Conservation (phyloP, 2,329 filamentous ascomycete species). For the Diplocarpon mali region DNA sequence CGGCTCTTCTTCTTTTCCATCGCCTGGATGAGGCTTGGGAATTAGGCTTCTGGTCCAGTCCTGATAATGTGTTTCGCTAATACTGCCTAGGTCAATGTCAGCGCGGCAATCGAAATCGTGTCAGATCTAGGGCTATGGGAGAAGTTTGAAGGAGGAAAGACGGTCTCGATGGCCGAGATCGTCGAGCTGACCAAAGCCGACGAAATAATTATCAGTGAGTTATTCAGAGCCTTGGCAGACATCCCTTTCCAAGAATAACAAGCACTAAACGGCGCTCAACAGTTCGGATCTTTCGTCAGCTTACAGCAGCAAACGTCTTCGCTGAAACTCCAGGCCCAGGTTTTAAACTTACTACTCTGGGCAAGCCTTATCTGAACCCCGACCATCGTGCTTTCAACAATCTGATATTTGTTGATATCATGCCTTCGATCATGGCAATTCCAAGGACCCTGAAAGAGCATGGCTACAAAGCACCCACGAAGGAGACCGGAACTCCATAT, state of each 20-base stretch:
- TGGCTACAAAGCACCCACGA: slow-evolving; percentile 17
- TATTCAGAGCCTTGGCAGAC: slow-evolving; percentile 1
- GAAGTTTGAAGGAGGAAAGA: slow-evolving; percentile 17
- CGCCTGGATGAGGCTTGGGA: neutral
- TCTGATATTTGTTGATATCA: slow-evolving; percentile 15
- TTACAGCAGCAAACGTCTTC: slow-evolving; percentile 14
- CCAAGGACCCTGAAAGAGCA: slow-evolving; percentile 15
- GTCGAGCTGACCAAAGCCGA: slow-evolving; percentile 14
- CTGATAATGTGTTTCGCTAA: neutral
- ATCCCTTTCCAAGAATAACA: neutral
- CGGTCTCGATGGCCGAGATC: slow-evolving; percentile 12
- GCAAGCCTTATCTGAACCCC: slow-evolving; percentile 12
- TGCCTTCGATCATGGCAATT: slow-evolving; percentile 18
- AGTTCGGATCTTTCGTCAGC: slow-evolving; percentile 15
- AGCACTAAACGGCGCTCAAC: neutral
- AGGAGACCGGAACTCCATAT: slow-evolving; percentile 16
- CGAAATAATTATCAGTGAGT: slow-evolving; percentile 19
- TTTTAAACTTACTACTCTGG: slow-evolving; percentile 13
- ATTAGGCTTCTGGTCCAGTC: neutral
- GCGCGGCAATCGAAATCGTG: slow-evolving; percentile 15
- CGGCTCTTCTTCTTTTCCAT: neutral
- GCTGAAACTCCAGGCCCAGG: slow-evolving; percentile 8
- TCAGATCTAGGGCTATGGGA: slow-evolving; percentile 14
- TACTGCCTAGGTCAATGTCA: slow-evolving; percentile 15
- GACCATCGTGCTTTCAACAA: slow-evolving; percentile 19